Evolutionary conservation across 2,329 filamentous ascomycete genomes (phyloP).

Genomic region (Dactylonectria estremocensis): DNA sequence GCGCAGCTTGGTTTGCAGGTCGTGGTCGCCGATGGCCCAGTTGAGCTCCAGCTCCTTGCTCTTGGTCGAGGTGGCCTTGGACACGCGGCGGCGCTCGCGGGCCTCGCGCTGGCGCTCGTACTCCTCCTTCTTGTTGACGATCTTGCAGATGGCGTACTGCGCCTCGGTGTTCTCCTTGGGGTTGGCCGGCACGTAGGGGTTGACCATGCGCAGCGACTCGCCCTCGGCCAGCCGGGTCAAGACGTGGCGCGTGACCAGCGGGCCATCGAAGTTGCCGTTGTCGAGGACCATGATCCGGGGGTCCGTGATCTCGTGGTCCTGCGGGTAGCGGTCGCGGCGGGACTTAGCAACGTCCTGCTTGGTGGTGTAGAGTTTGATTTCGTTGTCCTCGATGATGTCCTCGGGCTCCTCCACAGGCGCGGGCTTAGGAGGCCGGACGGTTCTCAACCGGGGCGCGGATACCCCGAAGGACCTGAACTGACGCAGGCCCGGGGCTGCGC

Average conservation of each 20-base stretch:
- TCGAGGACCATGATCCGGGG: constrained; percentile 60
- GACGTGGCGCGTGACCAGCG: constrained; percentile 56
- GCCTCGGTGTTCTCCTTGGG: constrained; percentile 41
- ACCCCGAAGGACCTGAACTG: constrained; percentile 39
- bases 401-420: background rate
- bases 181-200: constrained; percentile 54
- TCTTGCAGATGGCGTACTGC: constrained; percentile 76
- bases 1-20: constrained; percentile 80
- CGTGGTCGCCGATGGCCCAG: constrained; percentile 86
- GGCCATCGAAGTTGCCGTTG: constrained; percentile 57
- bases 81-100: constrained; percentile 62
- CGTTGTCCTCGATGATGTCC: constrained; percentile 27
- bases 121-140: constrained; percentile 73
- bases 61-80: constrained; percentile 59
- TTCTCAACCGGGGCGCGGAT: constrained; percentile 25
- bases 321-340: constrained; percentile 57
- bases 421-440: background rate
- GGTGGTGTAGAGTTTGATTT: constrained; percentile 55
- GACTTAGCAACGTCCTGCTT: constrained; percentile 51
- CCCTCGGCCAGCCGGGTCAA: constrained; percentile 56
- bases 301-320: constrained; percentile 62
- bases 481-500: constrained; percentile 13
- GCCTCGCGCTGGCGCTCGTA: constrained; percentile 59
- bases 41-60: constrained; percentile 89
- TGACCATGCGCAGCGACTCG: constrained; percentile 60